These are phyloP conservation scores for Lycium barbarum DNA, from an alignment of 257 asterid genomes.

Conservation along the genomic window DNA sequence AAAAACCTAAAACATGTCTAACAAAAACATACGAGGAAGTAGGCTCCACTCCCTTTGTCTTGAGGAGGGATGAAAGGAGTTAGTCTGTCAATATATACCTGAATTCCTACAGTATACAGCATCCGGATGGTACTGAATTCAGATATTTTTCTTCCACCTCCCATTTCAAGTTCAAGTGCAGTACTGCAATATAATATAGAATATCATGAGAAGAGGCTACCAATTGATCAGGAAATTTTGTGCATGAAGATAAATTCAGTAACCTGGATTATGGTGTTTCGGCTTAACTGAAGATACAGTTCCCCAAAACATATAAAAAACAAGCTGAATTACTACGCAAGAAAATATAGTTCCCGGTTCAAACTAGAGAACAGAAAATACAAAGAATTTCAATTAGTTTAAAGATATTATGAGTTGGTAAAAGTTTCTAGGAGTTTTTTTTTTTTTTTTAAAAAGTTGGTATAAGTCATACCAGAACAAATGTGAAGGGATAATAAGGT, in stretches of 20 bases:
- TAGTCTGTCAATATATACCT: conserved; percentile 50
- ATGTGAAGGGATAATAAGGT: neutral
- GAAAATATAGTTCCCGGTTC: neutral
- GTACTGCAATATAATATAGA: conserved; percentile 53
- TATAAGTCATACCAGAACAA: neutral
- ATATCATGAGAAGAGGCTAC: conserved; percentile 33
- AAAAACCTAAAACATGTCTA: neutral
- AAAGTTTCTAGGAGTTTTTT: neutral
- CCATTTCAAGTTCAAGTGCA: conserved; percentile 85
- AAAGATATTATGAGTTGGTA: neutral
- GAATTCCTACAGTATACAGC: conserved; percentile 84
- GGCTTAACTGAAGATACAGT: neutral
- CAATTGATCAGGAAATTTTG: neutral
- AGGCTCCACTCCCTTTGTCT: conserved; percentile 13
- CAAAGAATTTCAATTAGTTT: neutral
- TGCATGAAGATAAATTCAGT: neutral
- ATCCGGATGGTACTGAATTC: conserved; percentile 82
- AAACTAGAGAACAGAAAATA: conserved; percentile 2
- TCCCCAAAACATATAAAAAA: neutral
- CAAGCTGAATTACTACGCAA: neutral
- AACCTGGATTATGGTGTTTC: neutral
- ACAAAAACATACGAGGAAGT: neutral
- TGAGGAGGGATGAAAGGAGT: conserved; percentile 2
- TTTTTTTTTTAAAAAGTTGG: neutral
- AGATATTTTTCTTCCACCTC: conserved; percentile 96